Base-by-base conservation (phyloP, 352 stramenopile genomes). In the Pythium sukuiense region DNA sequence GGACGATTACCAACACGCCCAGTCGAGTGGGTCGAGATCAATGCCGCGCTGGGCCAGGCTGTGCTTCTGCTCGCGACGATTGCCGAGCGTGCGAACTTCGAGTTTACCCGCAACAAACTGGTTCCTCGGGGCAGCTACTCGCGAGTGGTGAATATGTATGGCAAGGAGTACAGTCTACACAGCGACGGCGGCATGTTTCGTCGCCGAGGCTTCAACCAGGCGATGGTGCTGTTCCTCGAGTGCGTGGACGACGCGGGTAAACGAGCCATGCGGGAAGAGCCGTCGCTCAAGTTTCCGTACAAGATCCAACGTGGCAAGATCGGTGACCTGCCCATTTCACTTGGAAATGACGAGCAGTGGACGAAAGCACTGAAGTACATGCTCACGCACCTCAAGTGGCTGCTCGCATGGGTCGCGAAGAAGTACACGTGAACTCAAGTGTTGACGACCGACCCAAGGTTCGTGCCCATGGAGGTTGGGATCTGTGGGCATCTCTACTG, bases 381-480 rank as follows among this genome's bases (percentile, higher is more conserved):
- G 49, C 76, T 96, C 29, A 95, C 87, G 30, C 89, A 95, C 69
- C 73, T 95, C 29, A 92, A 93, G 71, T 98, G 93, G 93, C 82
- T 98, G 26, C 60, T 97, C 14, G 93, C 90, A 53, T 98, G 93
- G 93, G 91, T 92, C 55, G 92, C 86, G 0, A 97, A 97, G 71
- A 86, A 79, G 46, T 93, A 92, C 59, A 72, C 78, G 0, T 88
- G 24, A 49, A 26, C 18, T 50, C 32, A n/a, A n/a, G n/a, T n/a
- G 4, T 35, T 35, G 2, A 32, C 24, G 6, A 39, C 5, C 14
- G 18, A 37, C 2, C 7, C 18, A 53, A 26, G 14, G n/a, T n/a
- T n/a, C n/a, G n/a, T n/a, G n/a, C 7, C 7, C 45, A 53, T 16
- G 6, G 4, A 5, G 24, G 24, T 13, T 29, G 3, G 7, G 12